A percentile compares a stretch with the other conserved stretches of the same genome.
Evolutionary conservation across 108 stramenopile species (phyloP).

Genomic region (Epipyxis sp.): DNA sequence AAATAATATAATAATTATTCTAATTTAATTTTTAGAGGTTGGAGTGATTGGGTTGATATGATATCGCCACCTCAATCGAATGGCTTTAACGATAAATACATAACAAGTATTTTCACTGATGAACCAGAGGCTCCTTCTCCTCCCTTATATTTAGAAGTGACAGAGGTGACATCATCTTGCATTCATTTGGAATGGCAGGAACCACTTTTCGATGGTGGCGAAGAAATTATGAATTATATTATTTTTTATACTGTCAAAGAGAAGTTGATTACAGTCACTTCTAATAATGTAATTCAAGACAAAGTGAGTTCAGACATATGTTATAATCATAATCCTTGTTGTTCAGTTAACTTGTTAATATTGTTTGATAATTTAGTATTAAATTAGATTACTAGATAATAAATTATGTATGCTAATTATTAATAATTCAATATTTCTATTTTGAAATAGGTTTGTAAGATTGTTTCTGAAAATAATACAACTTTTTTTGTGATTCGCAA

Average conservation of each 20-base stretch:
- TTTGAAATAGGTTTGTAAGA: too few relatives aligned
- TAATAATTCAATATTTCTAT: too few relatives aligned
- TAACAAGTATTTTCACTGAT: not conserved
- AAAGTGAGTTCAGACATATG: not conserved
- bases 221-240: conserved; percentile 8
- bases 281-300: not conserved
- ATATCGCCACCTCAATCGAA: not conserved
- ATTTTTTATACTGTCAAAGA: conserved; percentile 2
- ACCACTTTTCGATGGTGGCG: conserved; percentile 21
- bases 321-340: too few relatives aligned
- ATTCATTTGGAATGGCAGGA: conserved; percentile 6
- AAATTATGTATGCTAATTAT: too few relatives aligned
- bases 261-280: not conserved
- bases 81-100: not conserved
- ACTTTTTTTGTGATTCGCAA: not conserved
- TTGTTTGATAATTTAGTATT: not conserved
- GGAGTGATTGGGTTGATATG: not conserved
- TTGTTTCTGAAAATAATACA: not conserved
- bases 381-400: too few relatives aligned
- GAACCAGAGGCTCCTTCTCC: not conserved
- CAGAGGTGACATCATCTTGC: conserved; percentile 20
- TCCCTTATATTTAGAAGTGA: not conserved
- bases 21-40: too few relatives aligned
- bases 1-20: too few relatives aligned
- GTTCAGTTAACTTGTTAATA: too few relatives aligned